Base-by-base conservation (phyloP, 2,329 filamentous ascomycete species). In the Colletotrichum cuscutae region DNA sequence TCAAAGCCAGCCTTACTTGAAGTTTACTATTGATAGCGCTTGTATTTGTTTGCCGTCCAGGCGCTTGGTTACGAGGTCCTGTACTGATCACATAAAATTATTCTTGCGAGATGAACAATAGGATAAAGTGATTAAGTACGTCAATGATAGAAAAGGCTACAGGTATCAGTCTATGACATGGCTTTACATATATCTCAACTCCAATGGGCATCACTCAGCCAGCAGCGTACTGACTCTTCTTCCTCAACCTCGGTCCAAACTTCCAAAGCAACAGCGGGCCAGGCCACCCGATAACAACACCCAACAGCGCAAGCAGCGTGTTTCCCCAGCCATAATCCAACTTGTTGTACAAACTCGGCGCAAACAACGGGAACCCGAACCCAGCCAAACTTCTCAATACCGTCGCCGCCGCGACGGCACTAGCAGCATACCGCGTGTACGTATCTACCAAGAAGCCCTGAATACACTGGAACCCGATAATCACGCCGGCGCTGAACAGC, bases 361-460 rank as follows among this genome's bases (percentile, higher is more conserved):
- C 87, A 49, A 88, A 88, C 1, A 90, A 81, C 12, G 88, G 88
- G 63, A 89, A 84, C 8, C 84, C 85, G 30, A 88, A 87, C 2
- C 86, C 87, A 4, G 86, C 86, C 12, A 89, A 77, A 35, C 82
- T 86, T 4, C 86, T 81, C 49, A 87, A 77, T 4, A 88, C 80
- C 22, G 84, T 85, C 28, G 80, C 81, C 37, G 85, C 85, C 4
- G 78, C 84, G 11, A 87, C 80, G 8, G 84, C 86, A 60, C 82
- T 84, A 37, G 86, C 86, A 1, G 84, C 86, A 73, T 84, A 86
- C 9, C 80, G 78, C n/a, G 82, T 79, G 77, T 87, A 88, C 1
- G 82, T 78, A 76, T 88, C 86, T 42, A 88, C 84, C 2, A 87
- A 76, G 77, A 84, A 88, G 2, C 79, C 81, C 78, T 87, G 85